Conservation (phyloP, 2,329 filamentous ascomycete genomes). For the Penicillium crustosum region DNA sequence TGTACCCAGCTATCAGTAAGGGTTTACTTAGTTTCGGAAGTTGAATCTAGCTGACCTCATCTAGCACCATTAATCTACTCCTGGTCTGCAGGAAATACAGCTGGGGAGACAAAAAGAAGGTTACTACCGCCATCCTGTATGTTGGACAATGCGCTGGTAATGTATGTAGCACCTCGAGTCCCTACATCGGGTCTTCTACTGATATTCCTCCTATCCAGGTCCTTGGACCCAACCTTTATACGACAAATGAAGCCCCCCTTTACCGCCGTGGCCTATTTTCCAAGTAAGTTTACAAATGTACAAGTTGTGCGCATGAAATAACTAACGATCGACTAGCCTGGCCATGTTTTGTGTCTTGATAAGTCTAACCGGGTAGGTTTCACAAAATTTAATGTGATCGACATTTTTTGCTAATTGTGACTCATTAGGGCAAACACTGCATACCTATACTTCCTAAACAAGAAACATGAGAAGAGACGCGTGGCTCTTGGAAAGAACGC, state of each 20-base stretch:
- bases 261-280: slow-evolving; percentile 60
- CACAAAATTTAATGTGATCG: neutral
- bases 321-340: slow-evolving; percentile 39
- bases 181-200: neutral
- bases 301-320: neutral
- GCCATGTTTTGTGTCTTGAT: slow-evolving; percentile 62
- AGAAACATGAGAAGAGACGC: slow-evolving; percentile 54
- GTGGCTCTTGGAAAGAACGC: slow-evolving; percentile 61
- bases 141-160: slow-evolving; percentile 66
- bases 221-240: slow-evolving; percentile 65
- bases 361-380: slow-evolving; percentile 47
- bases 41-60: slow-evolving; percentile 15
- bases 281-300: slow-evolving; percentile 41
- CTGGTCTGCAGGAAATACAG: slow-evolving; percentile 64
- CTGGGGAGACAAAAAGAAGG: slow-evolving; percentile 70
- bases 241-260: slow-evolving; percentile 58
- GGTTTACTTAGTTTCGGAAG: neutral
- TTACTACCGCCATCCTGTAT: slow-evolving; percentile 64
- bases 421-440: slow-evolving; percentile 37
- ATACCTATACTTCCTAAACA: slow-evolving; percentile 57
- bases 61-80: slow-evolving; percentile 66
- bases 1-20: slow-evolving; percentile 59
- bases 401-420: neutral
- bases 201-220: slow-evolving; percentile 39
- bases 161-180: slow-evolving; percentile 22